Conservation (phyloP, 2,329 filamentous ascomycete genomes). For the Daldinia sp. region DNA sequence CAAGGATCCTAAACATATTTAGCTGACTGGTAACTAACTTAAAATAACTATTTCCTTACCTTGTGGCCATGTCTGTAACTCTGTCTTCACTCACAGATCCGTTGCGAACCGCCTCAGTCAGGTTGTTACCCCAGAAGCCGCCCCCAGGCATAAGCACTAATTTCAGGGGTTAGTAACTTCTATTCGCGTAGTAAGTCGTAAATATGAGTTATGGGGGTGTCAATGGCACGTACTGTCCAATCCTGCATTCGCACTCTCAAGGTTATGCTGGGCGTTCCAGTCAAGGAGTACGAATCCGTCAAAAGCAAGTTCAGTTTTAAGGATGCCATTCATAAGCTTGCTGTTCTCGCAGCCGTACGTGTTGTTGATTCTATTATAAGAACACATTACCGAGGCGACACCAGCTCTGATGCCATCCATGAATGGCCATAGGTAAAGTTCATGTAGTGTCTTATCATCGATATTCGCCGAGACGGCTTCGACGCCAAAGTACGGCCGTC, state of each 20-base stretch:
- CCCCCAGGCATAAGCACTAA: slow-evolving; percentile 71
- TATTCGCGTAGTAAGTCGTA: background rate
- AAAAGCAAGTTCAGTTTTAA: slow-evolving; percentile 74
- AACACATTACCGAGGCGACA: slow-evolving; percentile 72
- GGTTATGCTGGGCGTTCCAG: slow-evolving; percentile 74
- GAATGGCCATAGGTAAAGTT: slow-evolving; percentile 76
- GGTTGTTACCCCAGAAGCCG: slow-evolving; percentile 71
- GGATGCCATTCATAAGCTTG: slow-evolving; percentile 74
- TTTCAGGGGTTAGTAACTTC: background rate
- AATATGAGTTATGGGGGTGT: background rate
- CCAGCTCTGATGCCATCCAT: slow-evolving; percentile 70
- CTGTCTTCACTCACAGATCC: slow-evolving; percentile 78
- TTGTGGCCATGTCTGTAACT: slow-evolving; percentile 82
- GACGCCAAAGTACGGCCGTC: slow-evolving; percentile 58
- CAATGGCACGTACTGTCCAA: slow-evolving; percentile 63
- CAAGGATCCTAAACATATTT: slow-evolving; percentile 69
- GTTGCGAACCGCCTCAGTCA: slow-evolving; percentile 81
- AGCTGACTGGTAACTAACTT: slow-evolving; percentile 39
- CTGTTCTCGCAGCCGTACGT: slow-evolving; percentile 81
- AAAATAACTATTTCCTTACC: slow-evolving; percentile 57
- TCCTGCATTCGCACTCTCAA: slow-evolving; percentile 67
- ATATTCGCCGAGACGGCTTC: slow-evolving; percentile 72
- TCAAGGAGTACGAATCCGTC: slow-evolving; percentile 77
- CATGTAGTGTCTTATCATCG: slow-evolving; percentile 74
- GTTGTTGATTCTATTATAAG: slow-evolving; percentile 78